Percentiles rank a stretch among this genome's conserved stretches.
Conservation (phyloP, 768 basidiomycete genomes). For the Mrakia hoshinonis region DNA sequence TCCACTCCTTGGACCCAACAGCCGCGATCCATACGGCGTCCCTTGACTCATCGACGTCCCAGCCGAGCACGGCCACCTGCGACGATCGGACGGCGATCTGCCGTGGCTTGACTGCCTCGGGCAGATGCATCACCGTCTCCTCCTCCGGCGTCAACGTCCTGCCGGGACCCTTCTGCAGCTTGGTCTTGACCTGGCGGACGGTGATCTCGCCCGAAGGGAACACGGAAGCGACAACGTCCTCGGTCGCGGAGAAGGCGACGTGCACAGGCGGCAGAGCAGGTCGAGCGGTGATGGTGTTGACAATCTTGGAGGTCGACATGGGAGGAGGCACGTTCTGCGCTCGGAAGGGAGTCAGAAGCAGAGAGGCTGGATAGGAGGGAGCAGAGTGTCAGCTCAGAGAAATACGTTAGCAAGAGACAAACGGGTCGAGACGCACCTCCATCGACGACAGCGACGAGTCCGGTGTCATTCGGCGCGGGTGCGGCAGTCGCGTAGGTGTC, state of each 20-base stretch:
- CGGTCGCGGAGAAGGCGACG: conserved; percentile 51
- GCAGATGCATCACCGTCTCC: background rate
- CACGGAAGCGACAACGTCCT: conserved; percentile 57
- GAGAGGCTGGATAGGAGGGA: conserved; percentile 47
- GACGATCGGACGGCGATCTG: conserved; percentile 13
- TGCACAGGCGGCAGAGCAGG: conserved; percentile 52
- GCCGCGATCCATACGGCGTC: conserved; percentile 19
- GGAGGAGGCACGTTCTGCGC: conserved; percentile 97
- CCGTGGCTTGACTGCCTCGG: background rate
- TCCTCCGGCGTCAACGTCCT: background rate
- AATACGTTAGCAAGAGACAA: background rate
- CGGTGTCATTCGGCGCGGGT: conserved; percentile 62
- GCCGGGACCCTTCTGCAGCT: conserved; percentile 16
- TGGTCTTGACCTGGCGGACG: conserved; percentile 37
- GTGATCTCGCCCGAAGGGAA: conserved; percentile 63
- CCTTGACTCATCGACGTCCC: conserved; percentile 2
- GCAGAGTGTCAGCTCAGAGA: background rate
- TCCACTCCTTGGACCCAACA: conserved; percentile 30
- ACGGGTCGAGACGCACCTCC: conserved; percentile 53
- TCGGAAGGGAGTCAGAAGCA: conserved; percentile 85
- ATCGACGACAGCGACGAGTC: conserved; percentile 79
- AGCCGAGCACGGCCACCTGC: conserved; percentile 16
- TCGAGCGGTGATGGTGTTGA: conserved; percentile 32
- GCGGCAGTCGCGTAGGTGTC: conserved; percentile 61
- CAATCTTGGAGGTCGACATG: conserved; percentile 62